phyloP scores from a whole-genome alignment of 2,329 filamentous ascomycete genomes.

The Xylaria arbuscula region DNA sequence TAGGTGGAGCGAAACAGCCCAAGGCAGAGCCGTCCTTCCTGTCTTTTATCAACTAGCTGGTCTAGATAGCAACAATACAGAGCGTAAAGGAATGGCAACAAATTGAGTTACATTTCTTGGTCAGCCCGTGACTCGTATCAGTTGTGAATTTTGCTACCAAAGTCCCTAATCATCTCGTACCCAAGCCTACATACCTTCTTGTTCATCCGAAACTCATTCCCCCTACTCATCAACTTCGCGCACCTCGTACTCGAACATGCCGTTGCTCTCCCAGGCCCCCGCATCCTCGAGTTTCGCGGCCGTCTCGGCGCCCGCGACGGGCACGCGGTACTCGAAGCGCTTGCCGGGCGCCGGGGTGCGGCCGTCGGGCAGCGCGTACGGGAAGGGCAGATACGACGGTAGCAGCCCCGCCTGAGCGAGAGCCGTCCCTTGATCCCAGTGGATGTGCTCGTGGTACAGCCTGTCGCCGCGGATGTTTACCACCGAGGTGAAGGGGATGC shows the following conservation, averaged over 20 bases:
- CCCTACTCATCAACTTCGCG: constrained; percentile 33
- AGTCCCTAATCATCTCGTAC: too few relatives aligned
- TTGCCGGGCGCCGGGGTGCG: constrained; percentile 49
- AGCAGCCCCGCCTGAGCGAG: constrained; percentile 71
- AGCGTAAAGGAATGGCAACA: constrained; percentile 11
- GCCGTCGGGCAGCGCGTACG: constrained; percentile 61
- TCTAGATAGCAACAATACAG: constrained; percentile 26
- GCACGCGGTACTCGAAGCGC: constrained; percentile 67
- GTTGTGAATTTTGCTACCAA: not conserved
- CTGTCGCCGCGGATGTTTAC: constrained; percentile 76
- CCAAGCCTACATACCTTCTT: too few relatives aligned
- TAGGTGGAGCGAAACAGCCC: constrained; percentile 22
- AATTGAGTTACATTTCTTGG: constrained; percentile 11
- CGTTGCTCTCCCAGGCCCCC: constrained; percentile 65
- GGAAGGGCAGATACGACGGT: constrained; percentile 73
- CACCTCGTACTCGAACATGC: constrained; percentile 58
- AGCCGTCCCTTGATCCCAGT: constrained; percentile 74
- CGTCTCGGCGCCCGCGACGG: constrained; percentile 67
- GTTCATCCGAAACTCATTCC: too few relatives aligned
- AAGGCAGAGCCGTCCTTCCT: constrained; percentile 9
- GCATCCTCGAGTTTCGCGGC: constrained; percentile 60
- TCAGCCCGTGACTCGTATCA: not conserved
- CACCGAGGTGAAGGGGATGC: constrained; percentile 72
- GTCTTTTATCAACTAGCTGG: constrained; percentile 29
- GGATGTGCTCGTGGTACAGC: constrained; percentile 76